Percentiles rank a stretch among this genome's conserved stretches.
Evolutionary conservation across 176 grass and related monocot genomes (phyloP).

Genomic region (Tillandsia fasciculata): DNA sequence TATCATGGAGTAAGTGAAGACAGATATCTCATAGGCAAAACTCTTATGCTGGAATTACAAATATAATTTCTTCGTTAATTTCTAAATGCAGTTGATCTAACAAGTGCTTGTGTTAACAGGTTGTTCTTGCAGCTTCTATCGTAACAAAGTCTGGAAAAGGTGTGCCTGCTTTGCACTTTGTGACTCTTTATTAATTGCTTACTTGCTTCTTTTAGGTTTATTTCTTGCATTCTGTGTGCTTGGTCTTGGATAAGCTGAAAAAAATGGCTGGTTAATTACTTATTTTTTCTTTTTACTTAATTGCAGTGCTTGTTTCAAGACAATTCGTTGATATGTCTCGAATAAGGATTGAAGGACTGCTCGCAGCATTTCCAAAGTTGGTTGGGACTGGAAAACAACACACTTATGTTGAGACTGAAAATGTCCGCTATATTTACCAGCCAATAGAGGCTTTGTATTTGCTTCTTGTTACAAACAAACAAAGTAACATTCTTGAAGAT

Average conservation of each 20-base stretch:
- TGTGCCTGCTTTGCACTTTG: conserved; percentile 18
- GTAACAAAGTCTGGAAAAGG: conserved; percentile 78
- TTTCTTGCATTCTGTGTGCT: no score
- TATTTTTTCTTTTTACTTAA: conserved; percentile 1
- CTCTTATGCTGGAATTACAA: background rate
- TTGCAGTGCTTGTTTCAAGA: conserved; percentile 68
- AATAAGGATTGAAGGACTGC: conserved; percentile 77
- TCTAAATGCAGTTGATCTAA: conserved; percentile 10
- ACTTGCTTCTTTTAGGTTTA: background rate
- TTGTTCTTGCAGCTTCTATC: conserved; percentile 65
- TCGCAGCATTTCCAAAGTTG: conserved; percentile 85
- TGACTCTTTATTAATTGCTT: background rate
- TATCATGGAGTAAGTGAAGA: background rate
- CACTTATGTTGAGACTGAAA: conserved; percentile 78
- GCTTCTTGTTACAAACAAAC: conserved; percentile 69
- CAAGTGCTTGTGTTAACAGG: conserved; percentile 26
- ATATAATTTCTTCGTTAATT: conserved; percentile 2
- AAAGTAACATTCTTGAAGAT: conserved; percentile 90
- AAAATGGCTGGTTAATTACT: background rate
- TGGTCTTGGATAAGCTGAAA: no score
- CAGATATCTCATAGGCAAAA: background rate
- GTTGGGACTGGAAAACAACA: conserved; percentile 86
- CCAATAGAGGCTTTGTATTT: conserved; percentile 69
- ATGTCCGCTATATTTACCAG: conserved; percentile 91
- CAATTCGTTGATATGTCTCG: conserved; percentile 81